Percentiles rank a stretch among this genome's conserved stretches.
These are phyloP conservation scores for Pythium brachiatum DNA, from an alignment of 352 stramenopile genomes.

Conservation along the genomic window DNA sequence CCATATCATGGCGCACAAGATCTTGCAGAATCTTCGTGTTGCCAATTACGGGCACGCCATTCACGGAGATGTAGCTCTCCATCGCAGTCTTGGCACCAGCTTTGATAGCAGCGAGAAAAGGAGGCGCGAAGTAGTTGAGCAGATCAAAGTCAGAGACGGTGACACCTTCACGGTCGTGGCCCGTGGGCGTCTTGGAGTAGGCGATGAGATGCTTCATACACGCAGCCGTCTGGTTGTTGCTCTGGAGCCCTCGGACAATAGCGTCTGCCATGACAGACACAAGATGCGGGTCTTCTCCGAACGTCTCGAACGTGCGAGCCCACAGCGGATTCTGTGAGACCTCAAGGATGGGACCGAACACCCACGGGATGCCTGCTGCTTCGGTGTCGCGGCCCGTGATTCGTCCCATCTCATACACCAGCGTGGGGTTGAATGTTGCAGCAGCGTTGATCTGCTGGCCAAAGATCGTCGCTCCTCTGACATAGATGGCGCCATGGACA, in stretches of 20 bases:
- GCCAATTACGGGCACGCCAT: slow-evolving; percentile 88
- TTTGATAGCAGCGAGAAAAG: slow-evolving; percentile 80
- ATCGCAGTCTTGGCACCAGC: slow-evolving; percentile 88
- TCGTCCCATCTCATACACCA: slow-evolving; percentile 64
- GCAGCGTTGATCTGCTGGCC: slow-evolving; percentile 88
- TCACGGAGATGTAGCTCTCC: slow-evolving; percentile 93
- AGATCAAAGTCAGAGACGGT: slow-evolving; percentile 73
- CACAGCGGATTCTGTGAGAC: slow-evolving; percentile 88
- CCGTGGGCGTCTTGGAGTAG: slow-evolving; percentile 81
- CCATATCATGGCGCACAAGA: slow-evolving; percentile 52
- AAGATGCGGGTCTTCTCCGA: slow-evolving; percentile 90
- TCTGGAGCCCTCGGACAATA: slow-evolving; percentile 84
- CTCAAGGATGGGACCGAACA: slow-evolving; percentile 89
- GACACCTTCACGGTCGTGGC: slow-evolving; percentile 80
- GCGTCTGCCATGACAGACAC: slow-evolving; percentile 76
- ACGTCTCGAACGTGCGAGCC: slow-evolving; percentile 92
- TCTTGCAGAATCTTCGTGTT: slow-evolving; percentile 59
- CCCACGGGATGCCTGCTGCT: slow-evolving; percentile 85
- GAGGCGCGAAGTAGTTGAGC: slow-evolving; percentile 83
- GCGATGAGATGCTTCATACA: slow-evolving; percentile 91
- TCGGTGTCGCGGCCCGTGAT: slow-evolving; percentile 84
- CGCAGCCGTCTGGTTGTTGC: slow-evolving; percentile 53
- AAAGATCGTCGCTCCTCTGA: slow-evolving; percentile 77
- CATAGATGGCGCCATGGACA: slow-evolving; percentile 90
- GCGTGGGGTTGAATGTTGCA: slow-evolving; percentile 83